phyloP scores from a whole-genome alignment of 1,284 basidiomycete genomes.

The Exsudoporus floridanus region DNA sequence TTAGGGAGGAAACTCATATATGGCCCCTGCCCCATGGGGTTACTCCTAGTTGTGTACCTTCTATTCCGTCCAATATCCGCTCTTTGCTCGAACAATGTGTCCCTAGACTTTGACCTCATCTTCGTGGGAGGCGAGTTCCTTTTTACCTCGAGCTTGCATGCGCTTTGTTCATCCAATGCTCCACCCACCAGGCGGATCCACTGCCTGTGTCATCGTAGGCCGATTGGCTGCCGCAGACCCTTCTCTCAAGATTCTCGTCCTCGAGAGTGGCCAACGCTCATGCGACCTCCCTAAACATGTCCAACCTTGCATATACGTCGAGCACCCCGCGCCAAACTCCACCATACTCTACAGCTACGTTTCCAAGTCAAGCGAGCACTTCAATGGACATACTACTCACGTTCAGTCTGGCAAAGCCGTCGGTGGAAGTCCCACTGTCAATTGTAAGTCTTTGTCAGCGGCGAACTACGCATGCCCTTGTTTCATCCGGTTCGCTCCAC shows the following conservation, averaged over 20 bases:
- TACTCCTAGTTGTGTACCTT: too few relatives aligned
- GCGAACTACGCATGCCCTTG: background rate
- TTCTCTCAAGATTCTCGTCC: conserved; percentile 20
- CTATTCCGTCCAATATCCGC: too few relatives aligned
- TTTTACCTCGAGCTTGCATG: too few relatives aligned
- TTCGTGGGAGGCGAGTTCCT: conserved; percentile 45
- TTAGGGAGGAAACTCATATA: too few relatives aligned
- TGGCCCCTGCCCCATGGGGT: too few relatives aligned
- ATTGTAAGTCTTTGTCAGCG: conserved; percentile 45
- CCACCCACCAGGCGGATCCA: conserved; percentile 15
- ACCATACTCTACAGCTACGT: conserved; percentile 46
- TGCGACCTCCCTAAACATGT: conserved; percentile 43
- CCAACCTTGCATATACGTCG: conserved; percentile 49
- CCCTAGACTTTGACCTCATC: conserved; percentile 43
- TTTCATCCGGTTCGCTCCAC: background rate
- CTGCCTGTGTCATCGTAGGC: conserved; percentile 22
- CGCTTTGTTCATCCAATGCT: background rate
- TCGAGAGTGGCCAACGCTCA: conserved; percentile 16
- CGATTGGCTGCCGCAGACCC: conserved; percentile 16
- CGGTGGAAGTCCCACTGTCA: conserved; percentile 58
- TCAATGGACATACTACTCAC: conserved; percentile 45
- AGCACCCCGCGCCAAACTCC: conserved; percentile 39
- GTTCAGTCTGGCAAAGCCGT: conserved; percentile 48
- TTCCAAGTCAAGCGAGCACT: conserved; percentile 41
- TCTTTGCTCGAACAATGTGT: background rate